These are phyloP conservation scores for Magnusiomyces ingens DNA, from an alignment of 1,139 yeast genomes.

Conservation along the genomic window DNA sequence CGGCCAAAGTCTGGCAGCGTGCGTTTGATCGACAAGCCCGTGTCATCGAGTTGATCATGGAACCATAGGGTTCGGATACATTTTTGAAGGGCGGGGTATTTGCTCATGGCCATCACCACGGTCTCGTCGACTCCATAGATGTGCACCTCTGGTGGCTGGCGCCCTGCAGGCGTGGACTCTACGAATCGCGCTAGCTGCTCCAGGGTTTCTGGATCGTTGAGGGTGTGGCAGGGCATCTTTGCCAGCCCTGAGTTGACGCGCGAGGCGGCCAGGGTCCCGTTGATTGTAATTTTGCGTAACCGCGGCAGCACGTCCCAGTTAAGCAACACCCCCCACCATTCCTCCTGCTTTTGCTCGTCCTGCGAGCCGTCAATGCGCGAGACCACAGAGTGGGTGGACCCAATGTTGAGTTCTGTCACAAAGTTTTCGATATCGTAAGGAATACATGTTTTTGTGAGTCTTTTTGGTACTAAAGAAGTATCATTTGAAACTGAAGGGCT, in stretches of 20 bases:
- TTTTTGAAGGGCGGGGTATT: neutral
- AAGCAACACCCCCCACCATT: conserved; percentile 1
- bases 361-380: neutral
- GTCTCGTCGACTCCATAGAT: neutral
- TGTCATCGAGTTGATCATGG: neutral
- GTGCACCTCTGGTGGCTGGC: neutral
- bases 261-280: neutral
- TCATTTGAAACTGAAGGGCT: neutral
- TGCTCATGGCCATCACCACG: neutral
- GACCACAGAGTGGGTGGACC: neutral
- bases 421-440: neutral
- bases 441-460: neutral
- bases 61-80: neutral
- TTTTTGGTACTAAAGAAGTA: neutral
- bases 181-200: neutral
- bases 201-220: neutral
- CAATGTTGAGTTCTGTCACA: conserved; percentile 4
- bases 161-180: neutral
- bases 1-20: neutral
- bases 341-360: neutral
- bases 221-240: neutral
- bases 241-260: neutral
- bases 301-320: conserved; percentile 3
- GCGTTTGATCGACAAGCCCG: neutral
- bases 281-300: neutral